Conservation (phyloP, 2,329 filamentous ascomycete species). For the Xylaria sp. region DNA sequence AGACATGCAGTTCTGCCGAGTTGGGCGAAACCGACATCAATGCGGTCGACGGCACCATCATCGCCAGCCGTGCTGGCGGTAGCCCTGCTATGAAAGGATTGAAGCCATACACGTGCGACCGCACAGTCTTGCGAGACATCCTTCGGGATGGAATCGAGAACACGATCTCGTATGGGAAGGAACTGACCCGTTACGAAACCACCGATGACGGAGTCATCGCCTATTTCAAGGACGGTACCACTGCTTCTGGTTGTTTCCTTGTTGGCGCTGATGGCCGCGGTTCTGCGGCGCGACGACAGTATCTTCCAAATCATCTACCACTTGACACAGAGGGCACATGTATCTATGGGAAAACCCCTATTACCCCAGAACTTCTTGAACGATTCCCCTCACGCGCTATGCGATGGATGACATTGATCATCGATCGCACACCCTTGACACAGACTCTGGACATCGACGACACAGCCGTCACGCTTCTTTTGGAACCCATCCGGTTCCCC, state of each 20-base stretch:
- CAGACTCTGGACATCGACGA: constrained; percentile 19
- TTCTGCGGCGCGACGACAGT: constrained; percentile 52
- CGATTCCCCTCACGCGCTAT: constrained; percentile 30
- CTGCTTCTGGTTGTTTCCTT: constrained; percentile 49
- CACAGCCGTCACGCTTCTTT: constrained; percentile 43
- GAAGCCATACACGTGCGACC: constrained; percentile 48
- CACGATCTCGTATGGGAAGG: constrained; percentile 21
- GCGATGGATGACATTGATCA: constrained; percentile 19
- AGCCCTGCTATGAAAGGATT: constrained; percentile 15
- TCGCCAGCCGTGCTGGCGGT: constrained; percentile 20
- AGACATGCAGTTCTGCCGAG: constrained; percentile 30
- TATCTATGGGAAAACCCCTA: constrained; percentile 55
- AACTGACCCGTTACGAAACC: constrained; percentile 10
- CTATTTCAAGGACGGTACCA: constrained; percentile 51
- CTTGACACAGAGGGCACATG: constrained; percentile 54
- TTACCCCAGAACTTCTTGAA: constrained; percentile 45
- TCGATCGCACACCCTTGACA: constrained; percentile 25
- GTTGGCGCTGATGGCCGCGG: constrained; percentile 55
- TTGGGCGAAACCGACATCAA: constrained; percentile 31
- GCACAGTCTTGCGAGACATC: constrained; percentile 50
- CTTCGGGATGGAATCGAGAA: constrained; percentile 46
- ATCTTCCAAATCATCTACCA: constrained; percentile 50
- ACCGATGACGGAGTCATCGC: constrained; percentile 41
- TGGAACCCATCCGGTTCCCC: constrained; percentile 33
- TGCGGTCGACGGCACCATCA: constrained; percentile 6